Evolutionary conservation across 31 red algal genomes (phyloP).

Genomic region (Porphyra umbilicalis): DNA sequence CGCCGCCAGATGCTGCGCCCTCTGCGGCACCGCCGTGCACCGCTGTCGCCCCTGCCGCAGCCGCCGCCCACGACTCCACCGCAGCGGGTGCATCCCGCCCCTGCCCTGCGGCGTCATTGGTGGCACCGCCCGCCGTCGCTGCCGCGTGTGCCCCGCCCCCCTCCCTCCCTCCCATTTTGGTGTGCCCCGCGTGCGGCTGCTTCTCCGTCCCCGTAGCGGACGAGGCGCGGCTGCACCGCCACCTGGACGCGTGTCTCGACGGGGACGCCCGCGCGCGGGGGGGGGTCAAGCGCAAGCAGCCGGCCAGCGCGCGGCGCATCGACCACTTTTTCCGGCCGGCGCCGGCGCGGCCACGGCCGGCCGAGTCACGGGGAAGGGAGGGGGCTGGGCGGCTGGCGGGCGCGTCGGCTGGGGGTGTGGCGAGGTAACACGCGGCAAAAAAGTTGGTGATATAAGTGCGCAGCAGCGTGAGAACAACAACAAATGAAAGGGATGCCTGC

Average conservation of each 20-base stretch:
- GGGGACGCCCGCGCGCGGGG: not conserved
- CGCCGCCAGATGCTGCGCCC: not conserved
- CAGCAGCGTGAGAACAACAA: too few species aligned
- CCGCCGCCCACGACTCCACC: not conserved
- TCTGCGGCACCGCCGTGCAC: too few species aligned
- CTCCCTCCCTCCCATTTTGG: not conserved
- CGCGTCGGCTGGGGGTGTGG: too few species aligned
- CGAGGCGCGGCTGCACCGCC: not conserved
- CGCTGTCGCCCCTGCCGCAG: too few species aligned
- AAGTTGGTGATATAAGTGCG: too few species aligned
- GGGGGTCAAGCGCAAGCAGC: not conserved
- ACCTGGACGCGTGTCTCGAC: not conserved
- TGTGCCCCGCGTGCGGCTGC: not conserved
- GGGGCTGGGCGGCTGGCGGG: too few species aligned
- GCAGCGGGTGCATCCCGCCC: not conserved
- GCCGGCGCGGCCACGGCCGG: not conserved
- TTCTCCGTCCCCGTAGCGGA: not conserved
- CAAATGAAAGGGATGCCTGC: too few species aligned
- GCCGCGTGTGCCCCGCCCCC: not conserved
- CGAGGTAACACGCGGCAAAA: too few species aligned
- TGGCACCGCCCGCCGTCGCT: not conserved
- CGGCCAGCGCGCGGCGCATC: not conserved
- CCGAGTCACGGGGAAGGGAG: too few species aligned
- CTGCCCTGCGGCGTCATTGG: not conserved
- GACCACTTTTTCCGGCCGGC: not conserved